A percentile compares a stretch with the other conserved stretches of the same genome.
Evolutionary conservation across 495 filamentous ascomycete species (phyloP).

Genomic region (Aspergillus ostianus): DNA sequence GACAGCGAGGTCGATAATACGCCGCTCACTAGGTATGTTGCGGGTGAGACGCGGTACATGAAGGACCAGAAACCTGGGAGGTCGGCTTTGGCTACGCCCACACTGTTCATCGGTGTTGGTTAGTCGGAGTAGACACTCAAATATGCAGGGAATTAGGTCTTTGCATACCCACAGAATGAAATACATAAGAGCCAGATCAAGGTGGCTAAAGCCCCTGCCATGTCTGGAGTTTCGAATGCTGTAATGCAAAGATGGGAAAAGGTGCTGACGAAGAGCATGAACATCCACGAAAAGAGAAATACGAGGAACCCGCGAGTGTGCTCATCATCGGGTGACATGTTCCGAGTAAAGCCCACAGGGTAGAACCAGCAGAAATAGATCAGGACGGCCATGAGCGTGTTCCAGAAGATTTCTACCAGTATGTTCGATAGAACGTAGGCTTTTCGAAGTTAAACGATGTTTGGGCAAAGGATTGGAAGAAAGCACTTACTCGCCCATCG

Average conservation of each 20-base stretch:
- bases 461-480: not conserved
- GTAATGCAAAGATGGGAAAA: conserved; percentile 56
- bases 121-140: no score
- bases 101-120: conserved; percentile 19
- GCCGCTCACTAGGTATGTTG: conserved; percentile 51
- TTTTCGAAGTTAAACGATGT: not conserved
- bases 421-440: conserved; percentile 31
- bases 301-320: conserved; percentile 46
- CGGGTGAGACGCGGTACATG: conserved; percentile 47
- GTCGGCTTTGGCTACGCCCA: conserved; percentile 54
- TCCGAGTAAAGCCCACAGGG: conserved; percentile 52
- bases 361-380: conserved; percentile 60
- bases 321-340: conserved; percentile 35
- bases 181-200: conserved; percentile 32
- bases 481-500: conserved; percentile 54
- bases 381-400: conserved; percentile 49
- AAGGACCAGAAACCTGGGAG: conserved; percentile 72
- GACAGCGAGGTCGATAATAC: conserved; percentile 41
- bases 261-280: conserved; percentile 48
- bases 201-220: conserved; percentile 28
- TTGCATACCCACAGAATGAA: conserved; percentile 42
- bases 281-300: conserved; percentile 46
- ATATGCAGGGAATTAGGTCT: no score
- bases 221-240: conserved; percentile 50
- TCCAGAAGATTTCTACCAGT: no score